Percentiles rank a stretch among this genome's conserved stretches.
These are phyloP conservation scores for Calonectria hongkongensis DNA, from an alignment of 2,329 filamentous ascomycete species.

Conservation along the genomic window DNA sequence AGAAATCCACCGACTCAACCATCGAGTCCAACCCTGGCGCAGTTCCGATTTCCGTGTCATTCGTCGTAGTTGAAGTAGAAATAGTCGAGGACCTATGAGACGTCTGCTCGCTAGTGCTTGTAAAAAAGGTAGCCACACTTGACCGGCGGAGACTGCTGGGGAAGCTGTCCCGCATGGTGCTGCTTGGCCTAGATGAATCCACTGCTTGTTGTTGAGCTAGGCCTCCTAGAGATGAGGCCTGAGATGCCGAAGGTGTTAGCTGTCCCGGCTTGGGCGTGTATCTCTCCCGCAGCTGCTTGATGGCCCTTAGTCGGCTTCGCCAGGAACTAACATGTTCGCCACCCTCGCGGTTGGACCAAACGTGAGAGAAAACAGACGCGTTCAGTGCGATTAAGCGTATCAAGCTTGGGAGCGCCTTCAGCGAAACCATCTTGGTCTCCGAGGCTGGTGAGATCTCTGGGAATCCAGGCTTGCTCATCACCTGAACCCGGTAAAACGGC, in stretches of 20 bases:
- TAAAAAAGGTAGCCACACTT: slow-evolving; percentile 80
- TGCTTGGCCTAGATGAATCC: slow-evolving; percentile 63
- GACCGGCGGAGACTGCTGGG: slow-evolving; percentile 74
- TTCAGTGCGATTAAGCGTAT: slow-evolving; percentile 93
- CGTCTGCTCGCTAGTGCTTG: slow-evolving; percentile 72
- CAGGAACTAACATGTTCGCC: slow-evolving; percentile 92
- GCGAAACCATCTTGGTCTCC: slow-evolving; percentile 90
- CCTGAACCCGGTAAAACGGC: slow-evolving; percentile 90
- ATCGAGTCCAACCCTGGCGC: slow-evolving; percentile 56
- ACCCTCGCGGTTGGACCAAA: slow-evolving; percentile 87
- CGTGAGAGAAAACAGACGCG: slow-evolving; percentile 92
- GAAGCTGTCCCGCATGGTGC: slow-evolving; percentile 76
- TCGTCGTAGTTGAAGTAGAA: slow-evolving; percentile 71
- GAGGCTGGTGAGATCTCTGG: slow-evolving; percentile 94
- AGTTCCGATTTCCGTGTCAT: slow-evolving; percentile 71
- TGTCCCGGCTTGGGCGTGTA: slow-evolving; percentile 67
- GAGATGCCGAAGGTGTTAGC: slow-evolving; percentile 54
- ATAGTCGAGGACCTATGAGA: slow-evolving; percentile 77
- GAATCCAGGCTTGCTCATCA: slow-evolving; percentile 91
- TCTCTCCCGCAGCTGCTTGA: slow-evolving; percentile 86
- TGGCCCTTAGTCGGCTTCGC: slow-evolving; percentile 90
- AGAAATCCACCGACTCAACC: slow-evolving; percentile 63
- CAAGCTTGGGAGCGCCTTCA: slow-evolving; percentile 87
- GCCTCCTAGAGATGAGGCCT: slow-evolving; percentile 56
- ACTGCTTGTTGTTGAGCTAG: slow-evolving; percentile 48